Percentiles rank a stretch among this genome's conserved stretches.
phyloP scores from a whole-genome alignment of 176 grass and related monocot species.

The Bolboschoenus planiculmis region DNA sequence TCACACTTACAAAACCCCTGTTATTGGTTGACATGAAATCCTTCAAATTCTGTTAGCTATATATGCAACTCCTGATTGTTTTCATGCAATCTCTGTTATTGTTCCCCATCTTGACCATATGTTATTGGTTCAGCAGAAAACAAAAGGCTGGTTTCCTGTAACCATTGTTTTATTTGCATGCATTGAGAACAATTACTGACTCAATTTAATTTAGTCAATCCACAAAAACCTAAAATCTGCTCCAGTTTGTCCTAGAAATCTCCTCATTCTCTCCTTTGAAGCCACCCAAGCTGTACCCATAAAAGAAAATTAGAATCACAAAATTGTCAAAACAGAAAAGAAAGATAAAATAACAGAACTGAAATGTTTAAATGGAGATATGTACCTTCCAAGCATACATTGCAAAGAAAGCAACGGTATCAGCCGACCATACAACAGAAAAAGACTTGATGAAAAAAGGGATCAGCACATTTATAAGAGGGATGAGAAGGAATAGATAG shows the following conservation, averaged over 20 bases:
- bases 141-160: neutral
- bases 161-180: neutral
- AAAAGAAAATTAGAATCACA: slow-evolving; percentile 2
- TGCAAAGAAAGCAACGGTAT: slow-evolving; percentile 68
- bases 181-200: neutral
- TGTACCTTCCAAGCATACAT: slow-evolving; percentile 98
- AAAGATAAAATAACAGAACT: neutral
- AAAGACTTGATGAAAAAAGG: slow-evolving; percentile 92
- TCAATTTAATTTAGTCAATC: neutral
- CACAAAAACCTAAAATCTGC: neutral
- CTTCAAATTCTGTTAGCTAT: no score
- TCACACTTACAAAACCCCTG: no score
- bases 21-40: no score
- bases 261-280: slow-evolving; percentile 52
- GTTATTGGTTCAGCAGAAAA: neutral
- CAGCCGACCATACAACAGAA: slow-evolving; percentile 84
- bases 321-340: slow-evolving; percentile 9
- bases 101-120: neutral
- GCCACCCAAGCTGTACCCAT: slow-evolving; percentile 71
- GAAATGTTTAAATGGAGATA: neutral
- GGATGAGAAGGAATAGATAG: slow-evolving; percentile 84
- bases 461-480: slow-evolving; percentile 73
- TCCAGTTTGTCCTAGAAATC: neutral
- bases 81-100: no score
- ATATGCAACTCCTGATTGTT: no score